phyloP scores from a whole-genome alignment of 2,329 filamentous ascomycete genomes.

The Chaetomiaceae sp. region DNA sequence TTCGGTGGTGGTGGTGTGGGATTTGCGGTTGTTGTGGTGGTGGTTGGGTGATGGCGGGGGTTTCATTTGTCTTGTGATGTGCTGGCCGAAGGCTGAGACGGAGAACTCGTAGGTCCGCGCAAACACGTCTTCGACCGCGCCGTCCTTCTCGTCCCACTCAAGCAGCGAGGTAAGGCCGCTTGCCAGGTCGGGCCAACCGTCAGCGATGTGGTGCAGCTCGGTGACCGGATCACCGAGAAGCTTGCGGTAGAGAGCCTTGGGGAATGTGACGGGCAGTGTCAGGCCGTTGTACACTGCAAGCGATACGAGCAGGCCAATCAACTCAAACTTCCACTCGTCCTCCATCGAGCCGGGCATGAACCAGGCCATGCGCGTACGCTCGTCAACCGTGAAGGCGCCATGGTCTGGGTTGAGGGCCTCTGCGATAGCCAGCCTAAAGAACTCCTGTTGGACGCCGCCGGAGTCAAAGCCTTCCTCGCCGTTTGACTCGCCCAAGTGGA shows the following conservation, averaged over 20 bases:
- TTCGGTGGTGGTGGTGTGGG: neutral
- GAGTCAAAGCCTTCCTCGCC: slow-evolving; percentile 91
- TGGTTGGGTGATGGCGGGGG: neutral
- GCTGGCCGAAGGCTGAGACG: slow-evolving; percentile 51
- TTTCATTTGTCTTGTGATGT: slow-evolving; percentile 54
- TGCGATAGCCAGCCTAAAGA: slow-evolving; percentile 78
- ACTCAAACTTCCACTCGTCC: slow-evolving; percentile 83
- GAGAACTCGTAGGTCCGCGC: slow-evolving; percentile 84
- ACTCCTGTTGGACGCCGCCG: slow-evolving; percentile 93
- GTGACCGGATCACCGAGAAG: slow-evolving; percentile 66
- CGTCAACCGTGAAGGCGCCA: slow-evolving; percentile 75
- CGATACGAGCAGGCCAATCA: slow-evolving; percentile 81
- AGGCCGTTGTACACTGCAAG: slow-evolving; percentile 91
- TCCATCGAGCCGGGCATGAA: slow-evolving; percentile 80
- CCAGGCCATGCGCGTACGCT: slow-evolving; percentile 75
- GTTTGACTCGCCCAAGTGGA: slow-evolving; percentile 74
- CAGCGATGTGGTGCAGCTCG: slow-evolving; percentile 69
- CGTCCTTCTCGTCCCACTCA: slow-evolving; percentile 70
- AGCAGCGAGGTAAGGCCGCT: slow-evolving; percentile 69
- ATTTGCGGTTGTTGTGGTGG: neutral
- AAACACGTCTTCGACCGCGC: slow-evolving; percentile 76
- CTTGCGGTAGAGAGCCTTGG: slow-evolving; percentile 75
- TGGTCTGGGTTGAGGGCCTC: slow-evolving; percentile 74
- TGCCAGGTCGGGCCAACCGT: slow-evolving; percentile 81
- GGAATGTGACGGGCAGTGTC: slow-evolving; percentile 85